Conservation (phyloP, 2,329 filamentous ascomycete genomes). For the Podosphaera xanthii region DNA sequence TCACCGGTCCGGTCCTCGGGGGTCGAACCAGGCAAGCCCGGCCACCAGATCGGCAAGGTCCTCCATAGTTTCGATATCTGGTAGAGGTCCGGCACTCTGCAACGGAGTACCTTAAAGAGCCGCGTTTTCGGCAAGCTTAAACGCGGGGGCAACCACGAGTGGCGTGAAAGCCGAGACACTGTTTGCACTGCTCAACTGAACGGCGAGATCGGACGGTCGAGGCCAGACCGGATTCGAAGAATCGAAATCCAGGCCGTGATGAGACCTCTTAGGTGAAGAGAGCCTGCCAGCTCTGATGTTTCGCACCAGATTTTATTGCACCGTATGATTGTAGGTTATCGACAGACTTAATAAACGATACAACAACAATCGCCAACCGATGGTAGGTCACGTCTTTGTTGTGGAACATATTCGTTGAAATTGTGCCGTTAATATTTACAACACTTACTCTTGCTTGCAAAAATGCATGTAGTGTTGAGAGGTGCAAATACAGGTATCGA, state of each 20-base stretch:
- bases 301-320: neutral
- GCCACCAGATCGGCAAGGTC: too few relatives aligned
- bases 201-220: neutral
- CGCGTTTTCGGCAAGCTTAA: neutral
- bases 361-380: too few relatives aligned
- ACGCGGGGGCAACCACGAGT: neutral
- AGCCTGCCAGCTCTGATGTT: neutral
- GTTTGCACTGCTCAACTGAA: neutral
- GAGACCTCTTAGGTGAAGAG: neutral
- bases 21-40: neutral
- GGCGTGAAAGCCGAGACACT: neutral
- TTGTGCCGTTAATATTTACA: too few relatives aligned
- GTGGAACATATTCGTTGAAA: too few relatives aligned
- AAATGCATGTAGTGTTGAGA: too few relatives aligned
- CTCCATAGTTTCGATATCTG: neutral
- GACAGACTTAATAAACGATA: too few relatives aligned
- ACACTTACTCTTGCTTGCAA: too few relatives aligned
- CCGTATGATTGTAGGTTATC: too few relatives aligned
- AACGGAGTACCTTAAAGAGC: neutral
- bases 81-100: neutral
- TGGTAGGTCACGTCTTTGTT: too few relatives aligned
- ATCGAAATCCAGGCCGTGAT: neutral
- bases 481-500: too few relatives aligned
- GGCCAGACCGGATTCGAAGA: neutral
- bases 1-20: neutral